Evolutionary conservation across 768 basidiomycete species (phyloP).

Genomic region (Rhizopogon vinicolor): DNA sequence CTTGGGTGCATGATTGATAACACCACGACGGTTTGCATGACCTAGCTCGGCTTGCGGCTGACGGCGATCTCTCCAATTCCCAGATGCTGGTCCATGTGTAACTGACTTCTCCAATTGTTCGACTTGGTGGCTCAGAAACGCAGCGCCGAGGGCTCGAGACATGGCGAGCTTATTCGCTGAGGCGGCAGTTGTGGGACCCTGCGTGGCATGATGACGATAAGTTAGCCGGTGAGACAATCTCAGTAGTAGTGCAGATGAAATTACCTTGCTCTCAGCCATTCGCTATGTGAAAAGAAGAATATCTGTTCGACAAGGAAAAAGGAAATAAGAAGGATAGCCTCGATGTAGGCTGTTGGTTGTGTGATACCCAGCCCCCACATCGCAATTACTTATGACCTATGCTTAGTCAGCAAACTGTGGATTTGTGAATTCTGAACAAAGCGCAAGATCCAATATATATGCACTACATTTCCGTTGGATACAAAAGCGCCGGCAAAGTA

Average conservation of each 20-base stretch:
- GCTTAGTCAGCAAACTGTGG: conserved; percentile 1
- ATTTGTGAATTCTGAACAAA: neutral
- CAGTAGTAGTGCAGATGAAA: neutral
- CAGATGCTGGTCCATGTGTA: conserved; percentile 43
- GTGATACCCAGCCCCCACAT: neutral
- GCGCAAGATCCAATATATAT: neutral
- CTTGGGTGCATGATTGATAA: conserved; percentile 14
- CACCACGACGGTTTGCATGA: conserved; percentile 12
- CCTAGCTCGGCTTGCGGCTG: conserved; percentile 18
- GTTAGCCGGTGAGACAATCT: neutral
- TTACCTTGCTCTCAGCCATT: conserved; percentile 5
- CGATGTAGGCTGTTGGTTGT: neutral
- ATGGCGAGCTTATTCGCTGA: conserved; percentile 64
- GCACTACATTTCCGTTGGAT: neutral
- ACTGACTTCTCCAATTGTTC: conserved; percentile 83
- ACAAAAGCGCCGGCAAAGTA: neutral
- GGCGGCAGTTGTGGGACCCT: conserved; percentile 22
- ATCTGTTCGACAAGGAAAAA: no score
- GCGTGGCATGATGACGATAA: neutral
- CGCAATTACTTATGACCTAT: neutral
- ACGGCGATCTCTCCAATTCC: conserved; percentile 59
- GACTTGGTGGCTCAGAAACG: conserved; percentile 84
- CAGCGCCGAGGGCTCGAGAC: conserved; percentile 84
- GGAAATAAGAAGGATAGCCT: neutral
- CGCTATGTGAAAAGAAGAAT: neutral